Evolutionary conservation across 2,329 filamentous ascomycete species (phyloP).

Genomic region (Aspergillus amoenus): DNA sequence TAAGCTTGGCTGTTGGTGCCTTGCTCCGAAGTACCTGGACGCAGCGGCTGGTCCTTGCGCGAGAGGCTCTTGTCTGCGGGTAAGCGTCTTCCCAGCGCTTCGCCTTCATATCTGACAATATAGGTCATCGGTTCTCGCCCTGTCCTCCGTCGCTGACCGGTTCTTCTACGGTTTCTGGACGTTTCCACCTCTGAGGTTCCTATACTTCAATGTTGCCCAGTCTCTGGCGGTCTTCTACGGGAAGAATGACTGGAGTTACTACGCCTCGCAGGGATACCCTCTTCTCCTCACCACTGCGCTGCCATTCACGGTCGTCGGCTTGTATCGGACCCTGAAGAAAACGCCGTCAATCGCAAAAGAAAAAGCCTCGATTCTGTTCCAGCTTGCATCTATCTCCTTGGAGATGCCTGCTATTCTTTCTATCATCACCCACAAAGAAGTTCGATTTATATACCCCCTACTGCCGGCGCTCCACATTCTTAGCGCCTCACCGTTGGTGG

Average conservation of each 20-base stretch:
- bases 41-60: constrained; percentile 54
- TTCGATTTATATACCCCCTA: constrained; percentile 93
- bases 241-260: constrained; percentile 87
- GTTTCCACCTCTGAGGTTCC: constrained; percentile 81
- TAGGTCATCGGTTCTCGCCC: constrained; percentile 54
- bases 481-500: constrained; percentile 64
- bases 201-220: constrained; percentile 87
- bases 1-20: constrained; percentile 60
- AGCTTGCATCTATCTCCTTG: constrained; percentile 59
- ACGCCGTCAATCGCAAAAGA: constrained; percentile 32
- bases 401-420: constrained; percentile 66
- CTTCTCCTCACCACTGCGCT: constrained; percentile 80
- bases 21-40: constrained; percentile 46
- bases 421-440: constrained; percentile 89
- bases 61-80: constrained; percentile 64
- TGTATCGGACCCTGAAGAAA: constrained; percentile 54
- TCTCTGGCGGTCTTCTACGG: constrained; percentile 92
- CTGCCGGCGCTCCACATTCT: constrained; percentile 83
- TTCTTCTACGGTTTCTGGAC: constrained; percentile 83
- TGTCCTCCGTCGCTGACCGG: constrained; percentile 69
- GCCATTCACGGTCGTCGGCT: constrained; percentile 68
- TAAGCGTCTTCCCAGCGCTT: constrained; percentile 21
- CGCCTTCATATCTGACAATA: constrained; percentile 11
- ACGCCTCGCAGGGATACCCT: constrained; percentile 84
- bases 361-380: constrained; percentile 45